phyloP scores from a whole-genome alignment of 2,329 filamentous ascomycete genomes.

The Leptoxyphium fumago region DNA sequence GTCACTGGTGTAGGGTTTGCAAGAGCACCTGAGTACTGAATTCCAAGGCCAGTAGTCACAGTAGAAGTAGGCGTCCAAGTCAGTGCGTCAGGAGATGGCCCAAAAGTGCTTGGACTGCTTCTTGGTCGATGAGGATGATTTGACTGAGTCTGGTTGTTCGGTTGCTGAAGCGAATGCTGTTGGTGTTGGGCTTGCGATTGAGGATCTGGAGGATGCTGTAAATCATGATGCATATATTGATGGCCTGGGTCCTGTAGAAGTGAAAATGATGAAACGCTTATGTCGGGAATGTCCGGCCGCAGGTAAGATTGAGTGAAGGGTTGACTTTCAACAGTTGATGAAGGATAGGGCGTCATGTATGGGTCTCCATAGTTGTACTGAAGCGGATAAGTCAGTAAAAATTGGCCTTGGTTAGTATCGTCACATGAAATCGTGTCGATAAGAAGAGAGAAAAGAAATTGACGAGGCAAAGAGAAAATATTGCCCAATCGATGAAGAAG shows the following conservation, averaged over 20 bases:
- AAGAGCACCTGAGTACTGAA: slow-evolving; percentile 21
- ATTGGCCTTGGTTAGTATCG: background rate
- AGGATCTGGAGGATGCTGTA: background rate
- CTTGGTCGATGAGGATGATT: slow-evolving; percentile 22
- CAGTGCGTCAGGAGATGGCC: slow-evolving; percentile 22
- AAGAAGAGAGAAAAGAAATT: background rate
- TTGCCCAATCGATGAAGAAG: background rate
- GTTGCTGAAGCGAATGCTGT: slow-evolving; percentile 1
- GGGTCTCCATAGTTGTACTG: slow-evolving; percentile 18
- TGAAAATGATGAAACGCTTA: slow-evolving; percentile 5
- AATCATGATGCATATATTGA: background rate
- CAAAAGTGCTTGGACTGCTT: slow-evolving; percentile 30
- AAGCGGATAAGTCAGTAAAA: background rate
- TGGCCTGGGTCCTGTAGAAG: slow-evolving; percentile 1
- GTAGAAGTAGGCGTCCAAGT: slow-evolving; percentile 19
- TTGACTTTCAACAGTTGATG: slow-evolving; percentile 19
- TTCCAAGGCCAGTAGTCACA: slow-evolving; percentile 24
- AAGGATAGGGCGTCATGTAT: slow-evolving; percentile 21
- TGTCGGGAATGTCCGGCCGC: slow-evolving; percentile 12
- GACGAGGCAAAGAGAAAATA: background rate
- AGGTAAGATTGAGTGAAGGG: slow-evolving; percentile 14
- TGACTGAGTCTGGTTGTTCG: slow-evolving; percentile 2
- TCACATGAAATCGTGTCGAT: background rate
- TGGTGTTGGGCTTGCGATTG: background rate
- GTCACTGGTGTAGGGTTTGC: slow-evolving; percentile 16